Percentiles rank a stretch among this genome's conserved stretches.
Conservation (phyloP, 1,284 basidiomycete genomes). For the Pseudomicrostroma phylloplanum region DNA sequence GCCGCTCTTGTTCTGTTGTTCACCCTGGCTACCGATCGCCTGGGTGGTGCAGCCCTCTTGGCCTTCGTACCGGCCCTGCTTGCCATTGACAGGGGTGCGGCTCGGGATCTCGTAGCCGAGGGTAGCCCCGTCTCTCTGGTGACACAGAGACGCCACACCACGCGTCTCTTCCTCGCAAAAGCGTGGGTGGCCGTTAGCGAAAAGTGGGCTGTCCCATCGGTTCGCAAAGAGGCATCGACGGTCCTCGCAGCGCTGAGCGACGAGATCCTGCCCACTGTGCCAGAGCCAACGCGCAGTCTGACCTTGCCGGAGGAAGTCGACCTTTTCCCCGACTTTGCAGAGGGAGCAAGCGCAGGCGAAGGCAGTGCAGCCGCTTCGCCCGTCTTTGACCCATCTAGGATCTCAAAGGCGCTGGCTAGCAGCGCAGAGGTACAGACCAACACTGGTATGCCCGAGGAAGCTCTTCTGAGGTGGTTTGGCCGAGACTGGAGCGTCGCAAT, state of each 20-base stretch:
- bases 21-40: constrained; percentile 61
- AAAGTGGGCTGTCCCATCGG: constrained; percentile 60
- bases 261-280: constrained; percentile 13
- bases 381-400: constrained; percentile 17
- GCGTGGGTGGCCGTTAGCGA: constrained; percentile 66
- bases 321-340: constrained; percentile 19
- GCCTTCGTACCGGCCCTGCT: constrained; percentile 79
- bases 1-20: constrained; percentile 67
- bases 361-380: constrained; percentile 22
- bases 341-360: constrained; percentile 21
- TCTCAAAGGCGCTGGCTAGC: constrained; percentile 26
- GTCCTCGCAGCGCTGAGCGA: neutral
- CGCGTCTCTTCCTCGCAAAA: constrained; percentile 63
- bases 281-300: constrained; percentile 20
- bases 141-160: constrained; percentile 56
- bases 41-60: constrained; percentile 68
- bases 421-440: constrained; percentile 32
- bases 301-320: constrained; percentile 26
- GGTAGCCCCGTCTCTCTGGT: constrained; percentile 51
- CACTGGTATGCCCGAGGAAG: constrained; percentile 21
- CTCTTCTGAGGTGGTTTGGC: constrained; percentile 35
- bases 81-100: constrained; percentile 61
- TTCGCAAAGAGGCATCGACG: neutral
- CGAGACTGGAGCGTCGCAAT: constrained; percentile 43
- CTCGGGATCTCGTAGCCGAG: neutral